A percentile compares a stretch with the other conserved stretches of the same genome.
Conservation (phyloP, 306 rosid genomes). For the Corylus heterophylla region DNA sequence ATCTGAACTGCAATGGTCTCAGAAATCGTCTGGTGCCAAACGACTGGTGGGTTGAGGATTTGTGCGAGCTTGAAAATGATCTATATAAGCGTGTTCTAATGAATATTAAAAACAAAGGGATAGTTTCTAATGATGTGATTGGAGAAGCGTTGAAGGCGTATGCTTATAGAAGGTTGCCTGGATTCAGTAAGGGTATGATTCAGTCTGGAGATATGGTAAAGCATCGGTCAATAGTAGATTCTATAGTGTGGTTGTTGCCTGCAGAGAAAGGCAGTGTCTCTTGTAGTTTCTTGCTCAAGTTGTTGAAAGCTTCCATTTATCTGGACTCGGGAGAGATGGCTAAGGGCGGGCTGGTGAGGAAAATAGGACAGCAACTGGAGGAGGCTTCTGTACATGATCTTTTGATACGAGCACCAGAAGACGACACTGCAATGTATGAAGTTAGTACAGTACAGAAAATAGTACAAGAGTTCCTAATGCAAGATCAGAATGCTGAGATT, state of each 20-base stretch:
- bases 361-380: slow-evolving; percentile 90
- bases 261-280: slow-evolving; percentile 73
- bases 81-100: slow-evolving; percentile 62
- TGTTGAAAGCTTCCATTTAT: slow-evolving; percentile 69
- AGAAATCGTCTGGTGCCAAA: slow-evolving; percentile 74
- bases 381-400: slow-evolving; percentile 85
- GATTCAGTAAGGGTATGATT: slow-evolving; percentile 77
- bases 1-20: slow-evolving; percentile 55
- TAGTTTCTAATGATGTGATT: slow-evolving; percentile 63
- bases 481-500: slow-evolving; percentile 60
- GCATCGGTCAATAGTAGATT: slow-evolving; percentile 51
- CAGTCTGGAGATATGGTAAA: slow-evolving; percentile 56
- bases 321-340: slow-evolving; percentile 54
- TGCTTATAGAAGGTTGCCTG: slow-evolving; percentile 78
- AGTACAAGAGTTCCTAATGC: slow-evolving; percentile 62
- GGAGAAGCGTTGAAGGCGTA: slow-evolving; percentile 94
- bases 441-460: slow-evolving; percentile 67
- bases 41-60: slow-evolving; percentile 99
- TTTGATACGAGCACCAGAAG: slow-evolving; percentile 63
- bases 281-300: slow-evolving; percentile 77
- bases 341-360: slow-evolving; percentile 61
- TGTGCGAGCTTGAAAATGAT: slow-evolving; percentile 92
- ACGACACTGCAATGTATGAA: slow-evolving; percentile 54
- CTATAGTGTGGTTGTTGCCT: slow-evolving; percentile 79
- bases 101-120: slow-evolving; percentile 53